Evolutionary conservation across 352 stramenopile species (phyloP), one percentile per base, ranked within the genome.

Genomic region (Phytophthora europaea): DNA sequence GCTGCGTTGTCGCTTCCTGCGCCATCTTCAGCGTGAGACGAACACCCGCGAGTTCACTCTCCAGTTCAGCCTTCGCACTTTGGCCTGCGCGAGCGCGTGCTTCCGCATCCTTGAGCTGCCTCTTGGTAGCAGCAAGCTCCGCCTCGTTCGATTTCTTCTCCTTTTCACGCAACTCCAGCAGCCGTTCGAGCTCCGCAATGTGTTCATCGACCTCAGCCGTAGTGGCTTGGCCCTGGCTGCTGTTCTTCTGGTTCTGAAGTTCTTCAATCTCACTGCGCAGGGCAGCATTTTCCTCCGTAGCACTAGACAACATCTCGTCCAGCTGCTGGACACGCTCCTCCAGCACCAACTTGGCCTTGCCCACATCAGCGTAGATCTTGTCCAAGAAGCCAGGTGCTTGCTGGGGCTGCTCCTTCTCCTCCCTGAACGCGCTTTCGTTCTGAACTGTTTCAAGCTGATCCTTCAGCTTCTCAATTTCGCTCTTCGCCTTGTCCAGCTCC

Each of bases 331-430:
- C 85, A 52, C 91, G 89, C 22, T 93, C 87, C 20, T 94, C 87
- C 10, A 94, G 67, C 22, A 80, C 76, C 52, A 87, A 62, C 63
- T 94, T 94, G n/a, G 87, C 85, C 63, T 94, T 94, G 16, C 87
- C 87, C 0, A 94, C 83, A 47, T 94, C 85, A 62, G 84, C 75
- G 71, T 93, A 94, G 52, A 93, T 94, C 75, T 92, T 91, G 69
- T 93, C 88, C 51, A 94, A 75, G 58, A 92, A 94, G 6, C 83
- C 84, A 38, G 65, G 38, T 47, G 66, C 61, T 16, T 70, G 73
- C 5, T 68, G 34, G 9, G 75, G 53, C 55, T 51, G 34, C 34
- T 62, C 66, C 22, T 67, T 66, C 33, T 67, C 65, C 50, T 68
- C 68, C 38, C 67, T 65, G 8, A 53, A 31, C 9, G 47, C 16